Conservation (phyloP, 1,284 basidiomycete genomes). For the Ceratobasidium papillatum region DNA sequence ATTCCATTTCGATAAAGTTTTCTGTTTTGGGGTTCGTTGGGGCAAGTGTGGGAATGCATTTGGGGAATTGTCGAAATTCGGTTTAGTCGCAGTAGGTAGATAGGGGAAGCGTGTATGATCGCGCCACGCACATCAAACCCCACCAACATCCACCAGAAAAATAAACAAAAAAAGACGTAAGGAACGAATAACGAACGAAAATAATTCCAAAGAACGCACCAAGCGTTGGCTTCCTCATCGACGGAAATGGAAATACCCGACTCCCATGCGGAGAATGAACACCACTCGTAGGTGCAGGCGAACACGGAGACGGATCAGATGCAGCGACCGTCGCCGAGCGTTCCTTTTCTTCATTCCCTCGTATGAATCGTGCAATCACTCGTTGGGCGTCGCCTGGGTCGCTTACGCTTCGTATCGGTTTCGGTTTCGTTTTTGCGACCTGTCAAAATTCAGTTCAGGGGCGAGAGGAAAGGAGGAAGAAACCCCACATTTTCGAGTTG, state of each 20-base stretch:
- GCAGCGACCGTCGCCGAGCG: not conserved
- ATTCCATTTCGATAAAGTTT: constrained; percentile 28
- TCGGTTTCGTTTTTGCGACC: constrained; percentile 18
- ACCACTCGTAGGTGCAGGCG: not conserved
- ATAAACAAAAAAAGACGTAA: constrained; percentile 4
- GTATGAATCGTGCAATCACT: not conserved
- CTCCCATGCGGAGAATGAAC: not conserved
- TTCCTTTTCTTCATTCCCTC: not conserved
- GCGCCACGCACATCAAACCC: not conserved
- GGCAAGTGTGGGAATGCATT: not conserved
- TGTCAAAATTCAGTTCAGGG: not conserved
- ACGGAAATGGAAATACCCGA: constrained; percentile 20
- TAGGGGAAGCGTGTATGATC: not conserved
- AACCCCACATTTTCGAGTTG: constrained; percentile 6
- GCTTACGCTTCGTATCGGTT: constrained; percentile 15
- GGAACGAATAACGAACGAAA: not conserved
- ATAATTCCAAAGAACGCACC: not conserved
- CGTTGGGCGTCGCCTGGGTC: constrained; percentile 30
- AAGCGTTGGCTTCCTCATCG: not conserved
- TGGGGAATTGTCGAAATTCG: not conserved
- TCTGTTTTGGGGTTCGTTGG: not conserved
- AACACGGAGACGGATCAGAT: not conserved
- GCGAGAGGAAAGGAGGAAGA: not conserved
- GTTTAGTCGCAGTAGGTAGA: not conserved
- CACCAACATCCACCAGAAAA: not conserved